Evolutionary conservation across 2,329 filamentous ascomycete genomes (phyloP).

Genomic region (Immersiporthe knoxdaviesiana): DNA sequence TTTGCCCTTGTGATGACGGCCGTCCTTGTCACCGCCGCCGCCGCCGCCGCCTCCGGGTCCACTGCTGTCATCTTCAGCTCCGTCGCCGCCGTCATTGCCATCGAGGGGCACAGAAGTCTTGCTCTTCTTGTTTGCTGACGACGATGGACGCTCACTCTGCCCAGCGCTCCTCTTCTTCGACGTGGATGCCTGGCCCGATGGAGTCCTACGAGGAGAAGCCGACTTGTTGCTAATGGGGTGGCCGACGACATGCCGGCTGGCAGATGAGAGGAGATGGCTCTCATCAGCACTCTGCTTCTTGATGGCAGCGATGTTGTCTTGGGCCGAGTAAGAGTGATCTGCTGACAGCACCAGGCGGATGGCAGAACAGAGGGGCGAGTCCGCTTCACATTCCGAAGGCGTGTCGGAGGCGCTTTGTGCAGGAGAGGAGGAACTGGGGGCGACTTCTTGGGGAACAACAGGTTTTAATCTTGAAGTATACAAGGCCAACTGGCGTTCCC

Average conservation of each 20-base stretch:
- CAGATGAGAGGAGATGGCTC: background rate
- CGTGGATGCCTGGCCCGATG: background rate
- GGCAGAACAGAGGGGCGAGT: background rate
- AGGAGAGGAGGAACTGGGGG: background rate
- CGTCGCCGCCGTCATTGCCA: background rate
- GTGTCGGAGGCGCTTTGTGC: background rate
- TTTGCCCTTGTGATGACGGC: background rate
- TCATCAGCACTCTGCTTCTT: background rate
- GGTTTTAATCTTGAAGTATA: background rate
- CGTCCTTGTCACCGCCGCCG: background rate
- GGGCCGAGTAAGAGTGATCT: background rate
- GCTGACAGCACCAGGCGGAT: background rate
- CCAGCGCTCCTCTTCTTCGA: background rate
- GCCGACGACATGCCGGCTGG: background rate
- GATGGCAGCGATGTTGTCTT: background rate
- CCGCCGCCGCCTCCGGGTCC: background rate
- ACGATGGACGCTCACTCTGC: background rate
- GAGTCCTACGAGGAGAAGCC: background rate
- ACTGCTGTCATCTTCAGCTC: background rate
- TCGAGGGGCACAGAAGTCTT: background rate
- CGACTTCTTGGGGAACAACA: background rate
- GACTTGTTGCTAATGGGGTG: background rate
- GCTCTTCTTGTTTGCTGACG: slow-evolving; percentile 1
- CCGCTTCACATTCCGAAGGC: background rate
- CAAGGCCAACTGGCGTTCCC: background rate